Base-by-base conservation (phyloP, 78 protist genomes). In the Cavenderia fasciculata region DNA sequence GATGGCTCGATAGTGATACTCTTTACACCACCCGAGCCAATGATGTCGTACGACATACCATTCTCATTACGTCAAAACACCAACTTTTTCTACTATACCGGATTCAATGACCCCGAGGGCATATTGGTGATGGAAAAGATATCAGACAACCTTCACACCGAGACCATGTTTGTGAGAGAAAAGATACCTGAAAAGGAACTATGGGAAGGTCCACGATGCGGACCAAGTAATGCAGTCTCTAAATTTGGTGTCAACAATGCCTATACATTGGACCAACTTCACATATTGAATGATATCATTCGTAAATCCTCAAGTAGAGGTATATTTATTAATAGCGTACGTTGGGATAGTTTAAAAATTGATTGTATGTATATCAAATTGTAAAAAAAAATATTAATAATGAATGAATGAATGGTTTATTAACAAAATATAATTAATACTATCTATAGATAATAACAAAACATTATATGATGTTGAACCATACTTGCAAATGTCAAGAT, bases 201-300 rank as follows among this genome's bases (percentile, higher is more conserved):
- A 23, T 95, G 97, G 97, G 92, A 95, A 38, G 97, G 97, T 10
- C 88, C 94, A 10, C 23, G 95, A 23, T 49, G 92, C 14, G 95
- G 95, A 2, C 12, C 49, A 1, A 85, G 75, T 18, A 74, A 61
- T 29, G 95, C 87, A n/a, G 33, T 27, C 14, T 61, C 1, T 10
- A 27, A 40, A 16, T 95, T 92, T 68, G 95, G 94, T 47, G 90
- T 86, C 6, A 84, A 85, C 33, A 12, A 31, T 76, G 95, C 74
- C 25, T 40, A n/a, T 43, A 10, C 57, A 18, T 56, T 12, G n/a
- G 18, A 19, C 2, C 27, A 47, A 77, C 2, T 41, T 21, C 2
- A 44, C 44, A 1, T 25, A 46, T 21, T 38, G 1, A 68, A 68
- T 27, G 62, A 47, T 31, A 47, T 33, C 2, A 44, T 49, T 27